Evolutionary conservation across 176 grass and related monocot genomes (phyloP).

Genomic region (Canna indica): DNA sequence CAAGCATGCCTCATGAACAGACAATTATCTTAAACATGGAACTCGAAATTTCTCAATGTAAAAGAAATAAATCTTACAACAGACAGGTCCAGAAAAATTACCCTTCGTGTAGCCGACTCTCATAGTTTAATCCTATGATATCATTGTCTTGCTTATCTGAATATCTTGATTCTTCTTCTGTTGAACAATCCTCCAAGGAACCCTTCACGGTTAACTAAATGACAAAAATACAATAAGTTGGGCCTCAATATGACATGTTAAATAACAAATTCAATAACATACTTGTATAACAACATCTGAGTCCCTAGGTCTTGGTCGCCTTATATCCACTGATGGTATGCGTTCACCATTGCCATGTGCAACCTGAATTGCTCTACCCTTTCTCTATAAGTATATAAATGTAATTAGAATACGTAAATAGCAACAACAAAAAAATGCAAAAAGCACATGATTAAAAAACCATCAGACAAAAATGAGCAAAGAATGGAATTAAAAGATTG

Average conservation of each 20-base stretch:
- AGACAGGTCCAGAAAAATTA: conserved; percentile 15
- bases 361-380: conserved; percentile 69
- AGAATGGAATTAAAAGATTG: background rate
- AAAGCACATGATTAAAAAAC: background rate
- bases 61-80: background rate
- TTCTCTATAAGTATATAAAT: conserved; percentile 33
- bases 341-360: conserved; percentile 46
- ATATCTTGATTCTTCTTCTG: conserved; percentile 10
- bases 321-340: conserved; percentile 52
- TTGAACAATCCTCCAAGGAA: conserved; percentile 26
- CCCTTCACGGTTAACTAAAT: conserved; percentile 33
- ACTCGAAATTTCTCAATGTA: background rate
- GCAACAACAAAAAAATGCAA: background rate
- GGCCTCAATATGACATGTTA: background rate
- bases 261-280: conserved; percentile 24
- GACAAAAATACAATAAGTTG: conserved; percentile 12
- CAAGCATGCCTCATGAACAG: background rate
- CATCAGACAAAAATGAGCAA: background rate
- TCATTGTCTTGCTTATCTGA: background rate
- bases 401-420: background rate
- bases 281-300: conserved; percentile 87
- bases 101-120: conserved; percentile 32
- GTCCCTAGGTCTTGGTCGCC: conserved; percentile 53
- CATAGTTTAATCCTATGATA: conserved; percentile 31
- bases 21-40: background rate